Percentiles rank a stretch among this genome's conserved stretches.
These are phyloP conservation scores for Mortierella claussenii DNA, from an alignment of 192 early-diverging fungal species.

Conservation along the genomic window DNA sequence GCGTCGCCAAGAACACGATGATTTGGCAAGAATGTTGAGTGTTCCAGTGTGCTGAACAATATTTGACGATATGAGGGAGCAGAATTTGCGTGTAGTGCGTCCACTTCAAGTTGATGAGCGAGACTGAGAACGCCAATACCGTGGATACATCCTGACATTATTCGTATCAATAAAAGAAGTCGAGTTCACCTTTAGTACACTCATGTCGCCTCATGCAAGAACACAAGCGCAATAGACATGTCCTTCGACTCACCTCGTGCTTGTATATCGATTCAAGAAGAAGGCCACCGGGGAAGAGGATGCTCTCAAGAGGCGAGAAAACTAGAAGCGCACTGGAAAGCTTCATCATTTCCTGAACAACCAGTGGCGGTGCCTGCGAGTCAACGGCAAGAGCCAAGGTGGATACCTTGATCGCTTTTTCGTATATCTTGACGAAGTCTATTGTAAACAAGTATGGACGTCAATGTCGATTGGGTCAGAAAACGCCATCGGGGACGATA, in stretches of 20 bases:
- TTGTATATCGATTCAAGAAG: conserved; percentile 62
- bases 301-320: conserved; percentile 52
- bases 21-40: conserved; percentile 47
- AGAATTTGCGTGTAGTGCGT: conserved; percentile 78
- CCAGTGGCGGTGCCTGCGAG: conserved; percentile 18
- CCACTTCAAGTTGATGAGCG: conserved; percentile 73
- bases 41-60: conserved; percentile 53
- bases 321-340: conserved; percentile 24
- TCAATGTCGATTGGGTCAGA: background rate
- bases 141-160: conserved; percentile 58
- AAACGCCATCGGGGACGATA: too few relatives aligned
- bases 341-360: conserved; percentile 49
- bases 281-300: conserved; percentile 58
- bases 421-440: conserved; percentile 61
- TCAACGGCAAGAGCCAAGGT: conserved; percentile 37
- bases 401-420: conserved; percentile 50
- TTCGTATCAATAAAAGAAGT: too few relatives aligned
- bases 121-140: conserved; percentile 75
- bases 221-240: too few relatives aligned
- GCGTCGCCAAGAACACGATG: conserved; percentile 59
- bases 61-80: conserved; percentile 75
- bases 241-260: conserved; percentile 56
- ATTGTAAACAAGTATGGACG: background rate
- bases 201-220: too few relatives aligned
- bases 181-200: too few relatives aligned